phyloP scores from a whole-genome alignment of 139 green algal genomes.

The Tetratostichococcus sp. region DNA sequence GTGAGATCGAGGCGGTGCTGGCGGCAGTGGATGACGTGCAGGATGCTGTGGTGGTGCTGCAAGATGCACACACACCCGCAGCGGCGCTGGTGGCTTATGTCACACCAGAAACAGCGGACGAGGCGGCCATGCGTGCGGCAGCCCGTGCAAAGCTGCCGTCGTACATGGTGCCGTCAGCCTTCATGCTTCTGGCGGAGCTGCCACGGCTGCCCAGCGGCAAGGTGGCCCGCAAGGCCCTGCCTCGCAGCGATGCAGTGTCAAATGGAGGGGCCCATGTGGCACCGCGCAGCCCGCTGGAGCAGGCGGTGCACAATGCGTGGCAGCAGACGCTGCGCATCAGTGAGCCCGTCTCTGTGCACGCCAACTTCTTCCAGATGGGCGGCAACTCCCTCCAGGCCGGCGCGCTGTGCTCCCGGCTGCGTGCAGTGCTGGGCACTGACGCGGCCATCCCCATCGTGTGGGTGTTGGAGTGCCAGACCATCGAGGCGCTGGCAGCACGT shows the following conservation, averaged over 20 bases:
- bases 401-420: not conserved
- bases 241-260: not conserved
- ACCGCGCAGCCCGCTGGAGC: not conserved
- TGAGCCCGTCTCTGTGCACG: not conserved
- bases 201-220: constrained; percentile 25
- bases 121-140: not conserved
- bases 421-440: not conserved
- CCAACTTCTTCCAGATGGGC: constrained; percentile 2
- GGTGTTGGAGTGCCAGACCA: not conserved
- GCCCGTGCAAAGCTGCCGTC: constrained; percentile 11
- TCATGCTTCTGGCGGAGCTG: constrained; percentile 10
- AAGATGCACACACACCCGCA: not conserved
- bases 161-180: constrained; percentile 24
- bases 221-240: constrained; percentile 1
- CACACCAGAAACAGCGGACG: not conserved
- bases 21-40: not conserved
- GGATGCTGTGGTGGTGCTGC: not conserved
- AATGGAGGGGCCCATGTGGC: not conserved
- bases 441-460: not conserved
- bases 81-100: not conserved
- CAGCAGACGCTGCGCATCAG: not conserved
- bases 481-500: not conserved
- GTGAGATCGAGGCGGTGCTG: constrained; percentile 36
- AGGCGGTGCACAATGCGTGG: not conserved
- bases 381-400: not conserved